Evolutionary conservation across 2,329 filamentous ascomycete genomes (phyloP), one percentile per base, ranked within the genome.

Genomic region (Aciculosporium take): DNA sequence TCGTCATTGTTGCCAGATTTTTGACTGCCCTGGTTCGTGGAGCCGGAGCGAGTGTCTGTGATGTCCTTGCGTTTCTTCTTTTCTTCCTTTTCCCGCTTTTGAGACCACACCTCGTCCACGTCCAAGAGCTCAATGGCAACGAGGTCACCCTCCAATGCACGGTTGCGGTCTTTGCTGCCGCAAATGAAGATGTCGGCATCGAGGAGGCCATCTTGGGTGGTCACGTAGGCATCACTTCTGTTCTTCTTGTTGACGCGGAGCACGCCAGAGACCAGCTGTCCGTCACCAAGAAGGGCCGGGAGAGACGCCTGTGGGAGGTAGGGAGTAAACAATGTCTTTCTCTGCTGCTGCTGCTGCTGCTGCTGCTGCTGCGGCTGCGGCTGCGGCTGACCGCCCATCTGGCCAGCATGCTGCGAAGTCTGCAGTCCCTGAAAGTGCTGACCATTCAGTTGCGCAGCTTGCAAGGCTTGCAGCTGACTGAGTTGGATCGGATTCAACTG

Each of bases 21-120:
- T 57, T 82, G 74, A 53, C 74, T 79, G 47, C 79, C 79, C 48
- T 81, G 82, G 54, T 78, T 84, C 49, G 76, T 82, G 47, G 82
- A 82, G 49, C 81, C 81, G 40, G 76, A 77, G 49, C 89, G 80
- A 45, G 85, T 88, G 58, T 96, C 91, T 27, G 87, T 93, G 45
- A 95, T 94, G 56, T 98, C 91, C 71, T 98, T 98, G 61, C 91
- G 84, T 70, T 96, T 98, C 77, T 98, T 98, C 75, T 98, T 98
- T 62, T 98, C 91, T 65, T 98, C 91, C 62, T 98, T 98, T 63
- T 98, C 91, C 43, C 87, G 85, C 72, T 98, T 98, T 69, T 98
- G 91, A 20, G 82, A 78, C 91, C 91, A 98, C 3, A 98, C 91
- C 58, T 98, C 91, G 58, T 96, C 91, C 7, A 98, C 91, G 56